Conservation (phyloP, 2,329 filamentous ascomycete species). For the Botrytis fragariae region DNA sequence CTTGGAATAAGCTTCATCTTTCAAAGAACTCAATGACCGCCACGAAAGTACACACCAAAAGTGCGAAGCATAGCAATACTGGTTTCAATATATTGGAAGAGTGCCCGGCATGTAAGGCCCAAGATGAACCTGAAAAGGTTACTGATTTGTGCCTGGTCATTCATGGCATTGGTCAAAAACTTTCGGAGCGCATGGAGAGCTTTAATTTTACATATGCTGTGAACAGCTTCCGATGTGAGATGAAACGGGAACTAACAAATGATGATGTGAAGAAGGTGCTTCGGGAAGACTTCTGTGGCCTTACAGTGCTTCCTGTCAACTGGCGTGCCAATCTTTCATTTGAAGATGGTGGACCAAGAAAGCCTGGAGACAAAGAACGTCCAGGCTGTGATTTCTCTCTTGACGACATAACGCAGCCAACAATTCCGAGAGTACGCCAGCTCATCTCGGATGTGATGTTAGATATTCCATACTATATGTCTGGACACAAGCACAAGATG, state of each 20-base stretch:
- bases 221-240: constrained; percentile 79
- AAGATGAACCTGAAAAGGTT: constrained; percentile 65
- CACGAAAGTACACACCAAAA: constrained; percentile 36
- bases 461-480: constrained; percentile 97
- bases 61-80: constrained; percentile 25
- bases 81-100: constrained; percentile 25
- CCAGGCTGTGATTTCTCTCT: constrained; percentile 65
- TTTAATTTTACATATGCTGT: constrained; percentile 97
- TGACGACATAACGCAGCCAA: constrained; percentile 87
- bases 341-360: constrained; percentile 69
- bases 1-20: constrained; percentile 70
- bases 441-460: constrained; percentile 98
- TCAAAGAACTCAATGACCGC: constrained; percentile 36
- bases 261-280: constrained; percentile 73
- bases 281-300: constrained; percentile 74
- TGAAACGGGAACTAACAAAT: constrained; percentile 79
- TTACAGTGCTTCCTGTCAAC: constrained; percentile 93
- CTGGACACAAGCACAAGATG: constrained; percentile 94
- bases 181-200: constrained; percentile 90
- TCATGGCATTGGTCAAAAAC: constrained; percentile 94
- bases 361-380: constrained; percentile 51
- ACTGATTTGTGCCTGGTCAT: constrained; percentile 88
- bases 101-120: constrained; percentile 60
- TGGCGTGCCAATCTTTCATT: constrained; percentile 89
- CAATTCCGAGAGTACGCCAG: constrained; percentile 86